Base-by-base conservation (phyloP, 768 basidiomycete species). In the Phylloporus sp. region DNA sequence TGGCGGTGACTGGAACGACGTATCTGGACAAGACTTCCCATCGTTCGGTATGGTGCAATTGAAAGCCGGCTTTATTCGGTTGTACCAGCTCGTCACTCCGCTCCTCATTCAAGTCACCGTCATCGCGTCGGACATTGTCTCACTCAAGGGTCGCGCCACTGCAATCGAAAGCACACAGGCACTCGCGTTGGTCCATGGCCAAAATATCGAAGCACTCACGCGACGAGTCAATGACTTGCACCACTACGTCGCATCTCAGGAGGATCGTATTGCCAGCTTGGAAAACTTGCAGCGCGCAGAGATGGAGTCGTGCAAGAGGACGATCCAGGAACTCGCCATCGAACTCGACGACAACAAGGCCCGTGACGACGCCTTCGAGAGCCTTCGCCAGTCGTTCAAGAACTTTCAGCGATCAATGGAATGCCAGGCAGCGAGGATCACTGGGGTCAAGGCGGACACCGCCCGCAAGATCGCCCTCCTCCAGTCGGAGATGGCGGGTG, bases 141-240 rank as follows among this genome's bases (percentile, higher is more conserved):
- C 42, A 0, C 56, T 62, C 42, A 48, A 50, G 52, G 44, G 54
- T 44, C 56, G 62, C 14, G 20, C 61, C 18, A 24, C 42, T 15
- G 35, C 26, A 5, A 37, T 56, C 36, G 62, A 62, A 37, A 44
- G 42, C 9, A 38, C 23, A 0, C 46, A 34, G 29, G 4, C 40
- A 3, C 24, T 24, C 1, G 23, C 20, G 14, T 24, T 20, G 20
- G n/a, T 9, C 2, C 38, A 27, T 24, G 34, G 15, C 10, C 41
- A 27, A 24, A 49, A 41, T 13, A 36, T 34, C 5, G 48, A 49
- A n/a, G 38, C 21, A 7, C 44, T 55, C 28, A n/a, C 21, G 13
- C 51, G 31, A 41, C 51, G 37, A 26, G 21, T 61, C 23, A 33
- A 22, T 15, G 39, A 41, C 8, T 32, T 62, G 28, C 35, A 35